A percentile compares a stretch with the other conserved stretches of the same genome.
phyloP scores from a whole-genome alignment of 371 early-diverging fungal species.

The Blakeslea trispora region DNA sequence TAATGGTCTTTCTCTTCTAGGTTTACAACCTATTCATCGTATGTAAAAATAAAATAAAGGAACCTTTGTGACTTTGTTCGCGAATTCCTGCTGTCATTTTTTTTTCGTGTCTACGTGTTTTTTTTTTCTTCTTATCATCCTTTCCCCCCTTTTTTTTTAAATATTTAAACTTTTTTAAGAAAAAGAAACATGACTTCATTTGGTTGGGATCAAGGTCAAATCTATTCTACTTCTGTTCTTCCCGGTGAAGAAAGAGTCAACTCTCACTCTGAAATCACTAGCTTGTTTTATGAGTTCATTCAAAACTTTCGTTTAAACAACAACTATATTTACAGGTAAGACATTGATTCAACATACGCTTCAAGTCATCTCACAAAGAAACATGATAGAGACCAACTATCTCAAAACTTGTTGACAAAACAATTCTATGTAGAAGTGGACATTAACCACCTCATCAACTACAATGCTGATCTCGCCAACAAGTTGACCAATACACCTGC shows the following conservation, averaged over 20 bases:
- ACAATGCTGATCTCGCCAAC: slow-evolving; percentile 82
- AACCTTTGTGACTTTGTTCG: neutral
- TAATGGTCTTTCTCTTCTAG: slow-evolving; percentile 77
- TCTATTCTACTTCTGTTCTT: slow-evolving; percentile 70
- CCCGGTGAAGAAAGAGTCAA: slow-evolving; percentile 61
- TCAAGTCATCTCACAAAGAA: no score
- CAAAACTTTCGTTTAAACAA: slow-evolving; percentile 78
- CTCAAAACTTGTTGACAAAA: slow-evolving; percentile 76
- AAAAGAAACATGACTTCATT: slow-evolving; percentile 46
- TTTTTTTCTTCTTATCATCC: slow-evolving; percentile 1
- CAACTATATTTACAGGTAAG: slow-evolving; percentile 78
- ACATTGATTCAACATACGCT: neutral
- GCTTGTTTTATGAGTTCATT: slow-evolving; percentile 70
- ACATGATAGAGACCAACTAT: slow-evolving; percentile 82
- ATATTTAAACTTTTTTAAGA: neutral
- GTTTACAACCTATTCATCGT: slow-evolving; percentile 73
- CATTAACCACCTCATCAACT: slow-evolving; percentile 79
- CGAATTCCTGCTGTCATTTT: neutral
- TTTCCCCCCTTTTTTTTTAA: neutral
- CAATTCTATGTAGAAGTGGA: slow-evolving; percentile 84
- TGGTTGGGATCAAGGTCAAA: slow-evolving; percentile 85
- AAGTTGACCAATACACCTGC: slow-evolving; percentile 75
- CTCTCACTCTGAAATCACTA: slow-evolving; percentile 58
- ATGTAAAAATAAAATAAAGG: slow-evolving; percentile 59
- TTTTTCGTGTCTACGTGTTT: slow-evolving; percentile 16